Percentiles rank a stretch among this genome's conserved stretches.
phyloP scores from a whole-genome alignment of 495 filamentous ascomycete species.

The Neurospora sp. region DNA sequence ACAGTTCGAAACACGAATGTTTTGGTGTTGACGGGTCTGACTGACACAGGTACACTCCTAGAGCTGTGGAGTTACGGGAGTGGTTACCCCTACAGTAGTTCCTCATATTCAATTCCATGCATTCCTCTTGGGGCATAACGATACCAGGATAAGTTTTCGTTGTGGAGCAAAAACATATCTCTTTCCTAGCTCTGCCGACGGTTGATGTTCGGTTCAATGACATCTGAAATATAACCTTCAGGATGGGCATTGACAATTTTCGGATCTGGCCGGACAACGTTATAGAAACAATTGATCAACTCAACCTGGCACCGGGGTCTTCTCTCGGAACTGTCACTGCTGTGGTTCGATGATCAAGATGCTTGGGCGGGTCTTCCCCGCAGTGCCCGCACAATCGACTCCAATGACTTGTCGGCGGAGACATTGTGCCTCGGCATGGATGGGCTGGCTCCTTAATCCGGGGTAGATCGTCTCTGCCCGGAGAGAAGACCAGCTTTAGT shows the following conservation, averaged over 20 bases:
- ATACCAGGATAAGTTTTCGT: not conserved
- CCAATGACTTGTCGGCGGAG: not conserved
- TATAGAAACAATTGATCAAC: not conserved
- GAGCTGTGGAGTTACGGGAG: not conserved
- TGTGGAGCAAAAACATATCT: not conserved
- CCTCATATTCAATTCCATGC: not conserved
- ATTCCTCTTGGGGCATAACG: not conserved
- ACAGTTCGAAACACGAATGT: not conserved
- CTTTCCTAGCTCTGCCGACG: not conserved
- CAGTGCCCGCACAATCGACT: not conserved
- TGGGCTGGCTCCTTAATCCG: not conserved
- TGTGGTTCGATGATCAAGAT: not conserved
- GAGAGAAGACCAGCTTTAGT: not conserved
- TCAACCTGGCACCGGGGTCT: not conserved
- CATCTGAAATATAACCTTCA: not conserved
- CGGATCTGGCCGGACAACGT: not conserved
- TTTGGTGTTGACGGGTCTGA: not conserved
- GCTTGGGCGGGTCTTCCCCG: not conserved
- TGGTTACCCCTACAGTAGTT: not conserved
- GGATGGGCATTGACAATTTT: not conserved
- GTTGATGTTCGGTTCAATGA: not conserved
- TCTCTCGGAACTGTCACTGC: not conserved
- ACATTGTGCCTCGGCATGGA: not conserved
- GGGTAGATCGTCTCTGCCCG: not conserved
- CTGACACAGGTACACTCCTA: not conserved